Percentiles rank a stretch among this genome's conserved stretches.
These are phyloP conservation scores for Lanzia echinophila DNA, from an alignment of 2,329 filamentous ascomycete species.

Conservation along the genomic window DNA sequence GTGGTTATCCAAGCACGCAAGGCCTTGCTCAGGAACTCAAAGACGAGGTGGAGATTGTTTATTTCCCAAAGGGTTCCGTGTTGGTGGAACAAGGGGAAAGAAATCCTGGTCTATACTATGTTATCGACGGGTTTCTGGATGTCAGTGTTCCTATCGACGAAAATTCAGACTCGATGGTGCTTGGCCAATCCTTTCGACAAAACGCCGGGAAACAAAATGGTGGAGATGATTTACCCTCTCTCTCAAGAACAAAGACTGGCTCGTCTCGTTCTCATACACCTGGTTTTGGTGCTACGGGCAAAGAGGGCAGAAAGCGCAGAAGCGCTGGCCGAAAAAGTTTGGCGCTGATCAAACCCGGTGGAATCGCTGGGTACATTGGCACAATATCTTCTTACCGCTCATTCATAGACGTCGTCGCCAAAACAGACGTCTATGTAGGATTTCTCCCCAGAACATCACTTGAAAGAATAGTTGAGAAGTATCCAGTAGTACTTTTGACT, in stretches of 20 bases:
- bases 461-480: constrained; percentile 86
- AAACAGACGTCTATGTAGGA: constrained; percentile 96
- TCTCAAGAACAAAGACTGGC: constrained; percentile 38
- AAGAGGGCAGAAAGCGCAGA: constrained; percentile 36
- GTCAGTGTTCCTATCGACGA: constrained; percentile 71
- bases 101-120: constrained; percentile 95
- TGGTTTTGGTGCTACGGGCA: constrained; percentile 13
- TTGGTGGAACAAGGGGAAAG: constrained; percentile 94
- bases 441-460: constrained; percentile 81
- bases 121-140: constrained; percentile 93
- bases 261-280: constrained; percentile 31
- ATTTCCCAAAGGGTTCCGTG: constrained; percentile 89
- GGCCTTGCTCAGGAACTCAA: constrained; percentile 71
- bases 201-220: constrained; percentile 16
- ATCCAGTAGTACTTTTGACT: constrained; percentile 86
- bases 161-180: constrained; percentile 24
- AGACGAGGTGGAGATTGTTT: constrained; percentile 93
- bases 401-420: constrained; percentile 93
- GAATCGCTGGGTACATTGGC: constrained; percentile 88
- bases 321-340: constrained; percentile 60
- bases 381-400: constrained; percentile 93
- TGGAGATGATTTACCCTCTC: constrained; percentile 37
- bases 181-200: constrained; percentile 23
- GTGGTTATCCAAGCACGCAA: constrained; percentile 54
- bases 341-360: constrained; percentile 89